Base-by-base conservation (phyloP, 2,329 filamentous ascomycete species). In the Exserohilum turcica region DNA sequence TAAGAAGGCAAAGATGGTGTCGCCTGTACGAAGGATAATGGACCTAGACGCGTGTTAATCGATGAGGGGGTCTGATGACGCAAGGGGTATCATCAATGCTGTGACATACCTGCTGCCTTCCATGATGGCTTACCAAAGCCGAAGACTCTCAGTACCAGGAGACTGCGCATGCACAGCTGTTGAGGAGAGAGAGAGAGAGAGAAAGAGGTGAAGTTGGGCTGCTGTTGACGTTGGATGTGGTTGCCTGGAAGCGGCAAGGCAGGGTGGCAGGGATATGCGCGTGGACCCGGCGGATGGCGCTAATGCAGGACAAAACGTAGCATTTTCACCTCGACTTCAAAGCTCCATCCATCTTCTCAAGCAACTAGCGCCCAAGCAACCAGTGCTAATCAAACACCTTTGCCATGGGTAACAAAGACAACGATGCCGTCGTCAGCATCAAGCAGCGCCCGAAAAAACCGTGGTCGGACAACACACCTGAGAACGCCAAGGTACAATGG, bases 1-100 rank as follows among this genome's bases (percentile, higher is more conserved):
- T 54, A 74, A 24, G 66, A 75, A 75, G 58, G 67, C 61, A 28
- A 67, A 48, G 51, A 72, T 40, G 8, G 67, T 62, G 59, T 66
- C 61, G 35, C 48, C 36, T 39, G 43, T 52, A 52, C 54, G 36
- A 44, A 38, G 33, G 44, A 38, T 10, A 38, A 43, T 16, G 39
- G 54, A 24, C n/a, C 51, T 59, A 10, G 18, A n/a, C 7, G 21
- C 27, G 9, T 31, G 35, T 57, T 37, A 54, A 50, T 49, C 8
- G 28, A 1, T n/a, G 33, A 6, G n/a, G 37, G 37, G 32, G n/a
- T n/a, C 3, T 29, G 38, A 24, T 28, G 6, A 10, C n/a, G 43
- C 18, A 32, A 29, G 38, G n/a, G 19, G 32, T 15, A 47, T 21
- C 31, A n/a, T 44, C 31, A 28, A 9, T 16, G 28, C 12, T 16